Conservation (phyloP, 192 early-diverging fungal genomes). For the Dissophora ornata region DNA sequence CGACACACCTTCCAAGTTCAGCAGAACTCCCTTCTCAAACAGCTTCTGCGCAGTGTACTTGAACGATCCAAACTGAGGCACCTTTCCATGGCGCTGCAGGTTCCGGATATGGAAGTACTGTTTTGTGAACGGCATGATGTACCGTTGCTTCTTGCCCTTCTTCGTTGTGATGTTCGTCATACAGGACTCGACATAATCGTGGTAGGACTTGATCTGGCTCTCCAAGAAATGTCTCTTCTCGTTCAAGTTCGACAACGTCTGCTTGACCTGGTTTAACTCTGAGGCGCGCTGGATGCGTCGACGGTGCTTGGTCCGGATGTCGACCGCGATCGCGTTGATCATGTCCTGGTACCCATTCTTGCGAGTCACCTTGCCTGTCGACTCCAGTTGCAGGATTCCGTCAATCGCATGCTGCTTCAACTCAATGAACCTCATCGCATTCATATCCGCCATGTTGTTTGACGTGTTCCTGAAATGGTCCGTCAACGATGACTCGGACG, state of each 20-base stretch:
- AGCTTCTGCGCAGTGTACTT: conserved; percentile 97
- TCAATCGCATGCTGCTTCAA: conserved; percentile 86
- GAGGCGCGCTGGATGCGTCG: conserved; percentile 78
- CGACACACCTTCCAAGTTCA: conserved; percentile 84
- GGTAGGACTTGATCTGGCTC: conserved; percentile 89
- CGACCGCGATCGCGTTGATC: conserved; percentile 91
- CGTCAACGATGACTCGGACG: conserved; percentile 23
- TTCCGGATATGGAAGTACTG: conserved; percentile 96
- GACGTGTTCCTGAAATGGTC: conserved; percentile 6
- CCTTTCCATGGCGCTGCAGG: conserved; percentile 84
- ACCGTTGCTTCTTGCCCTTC: conserved; percentile 71
- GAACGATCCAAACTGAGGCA: conserved; percentile 97
- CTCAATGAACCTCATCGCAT: conserved; percentile 74
- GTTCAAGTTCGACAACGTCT: conserved; percentile 85
- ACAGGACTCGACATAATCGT: conserved; percentile 91
- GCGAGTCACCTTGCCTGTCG: conserved; percentile 73
- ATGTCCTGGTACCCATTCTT: conserved; percentile 91
- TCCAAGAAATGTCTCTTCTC: conserved; percentile 88
- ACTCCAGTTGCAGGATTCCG: conserved; percentile 86
- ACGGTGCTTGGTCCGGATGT: conserved; percentile 92
- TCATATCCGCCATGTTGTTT: conserved; percentile 62
- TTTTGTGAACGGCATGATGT: conserved; percentile 87
- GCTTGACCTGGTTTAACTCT: conserved; percentile 80
- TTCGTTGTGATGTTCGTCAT: conserved; percentile 87
- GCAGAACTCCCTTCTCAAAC: conserved; percentile 91